Evolutionary conservation across 2,329 filamentous ascomycete genomes (phyloP), one percentile per base, ranked within the genome.

Genomic region (Sporothrix mexicana): DNA sequence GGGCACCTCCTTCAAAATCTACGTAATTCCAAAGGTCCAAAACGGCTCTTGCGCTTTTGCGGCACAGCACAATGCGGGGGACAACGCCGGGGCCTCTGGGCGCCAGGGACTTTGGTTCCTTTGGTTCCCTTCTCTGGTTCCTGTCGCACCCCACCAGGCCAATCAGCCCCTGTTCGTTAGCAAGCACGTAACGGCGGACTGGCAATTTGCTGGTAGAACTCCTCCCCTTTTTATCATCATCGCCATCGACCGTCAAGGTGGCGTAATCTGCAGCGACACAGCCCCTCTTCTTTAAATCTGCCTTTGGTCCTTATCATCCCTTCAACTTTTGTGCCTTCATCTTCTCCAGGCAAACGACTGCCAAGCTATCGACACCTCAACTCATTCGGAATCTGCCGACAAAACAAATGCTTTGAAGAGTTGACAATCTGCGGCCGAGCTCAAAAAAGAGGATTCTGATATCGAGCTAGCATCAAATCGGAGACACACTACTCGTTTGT

Each of bases 81-180:
- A 47, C n/a, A n/a, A n/a, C n/a, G n/a, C n/a, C n/a, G n/a, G n/a
- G n/a, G n/a, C n/a, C n/a, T 15, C 13, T 10, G 45, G 43, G 41
- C 20, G 43, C 43, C 64, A 64, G 45, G 57, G 25, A 30, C 13
- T 55, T 55, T n/a, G 30, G 30, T 36, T 36, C 30, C 30, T 36
- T 7, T 36, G 30, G 30, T 36, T 36, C 30, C 30, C 7, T 36
- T 36, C 30, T 36, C 23, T 55, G 51, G 51, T 23, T 23, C n/a
- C n/a, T 36, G 55, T 20, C 23, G 41, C 61, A 45, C 61, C 43
- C 43, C 43, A 36, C 62, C 13, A 36, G 43, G 69, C 74, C 73
- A 75, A 75, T 75, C 73, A 75, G 59, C 69, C 66, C 66, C 51
- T 23, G 61, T 17, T 43, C 23, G 47, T 76, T 75, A 57, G 70